These are phyloP conservation scores for Tolypocladium pustulatum DNA, from an alignment of 2,329 filamentous ascomycete genomes.

Conservation along the genomic window DNA sequence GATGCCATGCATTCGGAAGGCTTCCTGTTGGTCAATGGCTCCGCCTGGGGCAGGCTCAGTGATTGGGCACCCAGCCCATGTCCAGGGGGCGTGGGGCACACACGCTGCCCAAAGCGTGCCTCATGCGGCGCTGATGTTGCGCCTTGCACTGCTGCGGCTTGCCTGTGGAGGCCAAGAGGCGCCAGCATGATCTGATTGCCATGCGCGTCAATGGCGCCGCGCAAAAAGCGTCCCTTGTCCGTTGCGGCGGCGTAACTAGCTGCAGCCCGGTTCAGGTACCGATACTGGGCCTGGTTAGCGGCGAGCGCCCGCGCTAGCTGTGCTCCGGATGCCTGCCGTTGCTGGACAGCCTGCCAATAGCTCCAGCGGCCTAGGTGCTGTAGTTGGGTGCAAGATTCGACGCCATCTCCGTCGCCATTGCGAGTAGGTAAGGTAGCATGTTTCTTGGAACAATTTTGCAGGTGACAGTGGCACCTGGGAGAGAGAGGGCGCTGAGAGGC, in stretches of 20 bases:
- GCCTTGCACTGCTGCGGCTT: not conserved
- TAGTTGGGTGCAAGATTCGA: not conserved
- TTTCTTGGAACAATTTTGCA: not conserved
- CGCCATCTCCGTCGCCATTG: not conserved
- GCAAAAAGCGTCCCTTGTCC: not conserved
- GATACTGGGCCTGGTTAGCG: not conserved
- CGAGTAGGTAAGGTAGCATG: not conserved
- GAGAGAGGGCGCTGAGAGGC: not conserved
- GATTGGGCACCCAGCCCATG: not conserved
- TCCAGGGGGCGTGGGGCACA: not conserved
- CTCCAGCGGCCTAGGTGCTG: not conserved
- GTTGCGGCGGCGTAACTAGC: not conserved
- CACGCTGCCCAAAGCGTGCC: not conserved
- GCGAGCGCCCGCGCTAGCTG: not conserved
- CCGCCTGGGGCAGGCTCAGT: not conserved
- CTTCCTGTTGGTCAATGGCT: not conserved
- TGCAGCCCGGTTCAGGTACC: not conserved
- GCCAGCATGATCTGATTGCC: slow-evolving; percentile 3
- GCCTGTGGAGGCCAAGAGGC: not conserved
- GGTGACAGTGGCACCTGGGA: not conserved
- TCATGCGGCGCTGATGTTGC: not conserved
- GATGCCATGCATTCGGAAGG: not conserved
- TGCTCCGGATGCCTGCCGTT: not conserved
- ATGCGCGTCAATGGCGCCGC: slow-evolving; percentile 8
- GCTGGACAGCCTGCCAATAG: not conserved